Percentiles rank a stretch among this genome's conserved stretches.
phyloP scores from a whole-genome alignment of 2,329 filamentous ascomycete species.

The Paraphaeosphaeria minitans region DNA sequence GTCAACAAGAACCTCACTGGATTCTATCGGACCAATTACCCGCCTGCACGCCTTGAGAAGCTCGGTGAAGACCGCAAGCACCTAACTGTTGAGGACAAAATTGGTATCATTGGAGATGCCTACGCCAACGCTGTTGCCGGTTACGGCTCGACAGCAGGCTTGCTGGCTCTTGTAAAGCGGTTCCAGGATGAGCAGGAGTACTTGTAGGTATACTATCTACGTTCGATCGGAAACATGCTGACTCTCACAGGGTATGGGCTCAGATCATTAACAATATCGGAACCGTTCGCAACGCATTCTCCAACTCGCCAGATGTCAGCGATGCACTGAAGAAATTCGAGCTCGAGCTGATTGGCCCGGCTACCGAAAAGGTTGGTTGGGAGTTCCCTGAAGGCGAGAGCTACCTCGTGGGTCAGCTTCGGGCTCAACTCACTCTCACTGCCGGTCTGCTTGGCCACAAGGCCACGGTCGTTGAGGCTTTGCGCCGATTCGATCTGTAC shows the following conservation, averaged over 20 bases:
- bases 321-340: conserved; percentile 78
- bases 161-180: conserved; percentile 84
- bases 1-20: conserved; percentile 88
- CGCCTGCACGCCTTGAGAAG: conserved; percentile 78
- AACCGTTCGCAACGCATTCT: conserved; percentile 83
- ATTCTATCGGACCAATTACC: conserved; percentile 93
- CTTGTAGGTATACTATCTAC: conserved; percentile 55
- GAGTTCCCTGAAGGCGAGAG: conserved; percentile 78
- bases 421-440: conserved; percentile 76
- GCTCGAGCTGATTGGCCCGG: conserved; percentile 74
- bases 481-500: conserved; percentile 81
- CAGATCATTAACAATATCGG: conserved; percentile 79
- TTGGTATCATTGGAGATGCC: conserved; percentile 87
- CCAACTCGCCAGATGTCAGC: conserved; percentile 73
- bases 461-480: conserved; percentile 72
- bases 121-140: conserved; percentile 88
- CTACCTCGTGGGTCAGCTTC: conserved; percentile 80
- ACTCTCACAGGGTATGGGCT: conserved; percentile 70
- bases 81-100: conserved; percentile 86
- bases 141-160: conserved; percentile 77
- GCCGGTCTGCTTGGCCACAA: conserved; percentile 80
- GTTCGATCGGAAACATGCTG: conserved; percentile 1
- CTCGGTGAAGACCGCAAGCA: conserved; percentile 77
- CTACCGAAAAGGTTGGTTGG: conserved; percentile 83
- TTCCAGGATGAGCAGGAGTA: conserved; percentile 82